Evolutionary conservation across 176 grass and related monocot genomes (phyloP).

Genomic region (Musa troglodytarum): DNA sequence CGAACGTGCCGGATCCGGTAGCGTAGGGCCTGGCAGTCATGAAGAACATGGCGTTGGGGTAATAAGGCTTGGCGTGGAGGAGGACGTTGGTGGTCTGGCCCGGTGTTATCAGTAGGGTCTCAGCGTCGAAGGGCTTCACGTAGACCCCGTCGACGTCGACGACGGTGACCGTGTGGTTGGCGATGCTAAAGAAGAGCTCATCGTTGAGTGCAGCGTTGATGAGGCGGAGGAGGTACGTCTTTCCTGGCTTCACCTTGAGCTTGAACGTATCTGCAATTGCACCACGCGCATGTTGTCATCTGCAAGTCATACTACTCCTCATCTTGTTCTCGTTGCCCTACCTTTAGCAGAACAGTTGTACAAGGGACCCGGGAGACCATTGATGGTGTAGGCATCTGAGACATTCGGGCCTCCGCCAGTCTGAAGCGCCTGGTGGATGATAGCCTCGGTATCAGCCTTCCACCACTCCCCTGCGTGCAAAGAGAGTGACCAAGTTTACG

Average conservation of each 20-base stretch:
- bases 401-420: constrained; percentile 67
- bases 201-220: constrained; percentile 77
- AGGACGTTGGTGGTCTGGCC: constrained; percentile 73
- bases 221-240: constrained; percentile 65
- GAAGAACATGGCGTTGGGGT: constrained; percentile 26
- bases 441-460: constrained; percentile 63
- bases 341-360: constrained; percentile 56
- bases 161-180: constrained; percentile 64
- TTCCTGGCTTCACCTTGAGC: constrained; percentile 37
- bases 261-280: constrained; percentile 40
- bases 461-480: constrained; percentile 63
- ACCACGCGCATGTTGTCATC: background rate
- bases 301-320: background rate
- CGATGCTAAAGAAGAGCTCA: constrained; percentile 76
- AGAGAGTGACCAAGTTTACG: background rate
- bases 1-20: constrained; percentile 49
- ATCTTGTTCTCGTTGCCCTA: background rate
- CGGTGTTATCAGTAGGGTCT: constrained; percentile 46
- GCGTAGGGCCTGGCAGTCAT: constrained; percentile 51
- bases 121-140: constrained; percentile 47
- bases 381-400: constrained; percentile 76
- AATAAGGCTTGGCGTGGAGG: constrained; percentile 22
- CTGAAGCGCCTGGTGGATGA: constrained; percentile 50
- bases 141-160: constrained; percentile 68
- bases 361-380: constrained; percentile 49